Conservation (phyloP, 208 protist genomes). For the Crithidia brevicula region DNA sequence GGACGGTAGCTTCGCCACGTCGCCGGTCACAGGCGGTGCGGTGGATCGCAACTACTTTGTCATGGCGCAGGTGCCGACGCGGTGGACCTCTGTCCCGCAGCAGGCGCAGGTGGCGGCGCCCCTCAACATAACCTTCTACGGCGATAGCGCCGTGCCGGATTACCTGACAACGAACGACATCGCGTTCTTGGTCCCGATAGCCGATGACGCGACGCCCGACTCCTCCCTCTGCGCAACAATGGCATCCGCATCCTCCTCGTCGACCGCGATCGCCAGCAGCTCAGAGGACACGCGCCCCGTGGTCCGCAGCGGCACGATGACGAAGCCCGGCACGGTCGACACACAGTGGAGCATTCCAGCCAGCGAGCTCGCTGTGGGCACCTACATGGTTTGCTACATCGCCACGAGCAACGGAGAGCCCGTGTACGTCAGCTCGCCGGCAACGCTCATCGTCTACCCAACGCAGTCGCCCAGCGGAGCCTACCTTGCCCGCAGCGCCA, state of each 20-base stretch:
- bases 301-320: slow-evolving; percentile 19
- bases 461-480: slow-evolving; percentile 74
- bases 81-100: slow-evolving; percentile 53
- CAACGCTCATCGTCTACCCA: slow-evolving; percentile 56
- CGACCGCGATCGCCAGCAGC: not conserved
- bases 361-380: slow-evolving; percentile 32
- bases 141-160: slow-evolving; percentile 27
- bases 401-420: slow-evolving; percentile 50
- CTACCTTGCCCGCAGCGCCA: slow-evolving; percentile 52
- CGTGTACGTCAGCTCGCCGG: slow-evolving; percentile 63
- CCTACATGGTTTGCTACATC: slow-evolving; percentile 85
- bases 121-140: slow-evolving; percentile 68
- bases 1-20: slow-evolving; percentile 71
- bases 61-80: slow-evolving; percentile 41
- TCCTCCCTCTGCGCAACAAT: not conserved
- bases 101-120: slow-evolving; percentile 60
- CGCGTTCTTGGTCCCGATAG: slow-evolving; percentile 61
- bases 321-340: slow-evolving; percentile 40
- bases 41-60: slow-evolving; percentile 69
- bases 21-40: slow-evolving; percentile 39
- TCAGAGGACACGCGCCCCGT: not conserved
- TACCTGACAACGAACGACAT: slow-evolving; percentile 58
- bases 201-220: slow-evolving; percentile 13
- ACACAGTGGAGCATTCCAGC: slow-evolving; percentile 74
- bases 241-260: not conserved